Evolutionary conservation across 106 monocot genomes (phyloP), one percentile per base, ranked within the genome.

Genomic region (Ottelia alismoides): DNA sequence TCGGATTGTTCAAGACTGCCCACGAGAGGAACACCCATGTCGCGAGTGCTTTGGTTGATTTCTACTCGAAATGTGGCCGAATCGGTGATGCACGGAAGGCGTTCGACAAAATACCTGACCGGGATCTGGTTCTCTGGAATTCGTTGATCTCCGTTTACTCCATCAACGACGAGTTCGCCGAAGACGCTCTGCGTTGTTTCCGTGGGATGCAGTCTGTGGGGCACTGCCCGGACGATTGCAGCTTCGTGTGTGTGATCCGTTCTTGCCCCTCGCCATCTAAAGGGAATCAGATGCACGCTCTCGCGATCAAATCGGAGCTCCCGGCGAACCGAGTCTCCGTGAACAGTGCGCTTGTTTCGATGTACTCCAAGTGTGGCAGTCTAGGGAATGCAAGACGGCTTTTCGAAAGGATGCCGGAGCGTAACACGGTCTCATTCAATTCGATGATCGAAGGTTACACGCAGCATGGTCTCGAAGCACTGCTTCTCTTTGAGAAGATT

Each of bases 121-220:
- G 65, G 0, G 79, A 83, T 50, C 60, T 74, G 64, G 74, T 89
- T 16, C 47, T 83, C 10, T 89, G 83, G 83, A 79, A 78, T 22
- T 76, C 83, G 0, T 79, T 89, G 79, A 74, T 89, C 23, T 65
- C 79, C 2, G 88, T 73, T 0, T 89, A 62, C 52, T 73, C 83
- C 0, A 14, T 70, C 28, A 58, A 69, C 19, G 88, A 74, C 1
- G 68, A 70, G 46, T 66, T 52, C 25, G 71, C 63, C 9, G 77
- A 83, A 32, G 79, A 79, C 25, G 88, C 65, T 14, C 55, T 89
- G 0, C 9, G 31, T 1, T 83, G 68, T 31, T 83, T 83, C 43
- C 52, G 40, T 19, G 71, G 63, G 28, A 71, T 89, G 88, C 82
- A 74, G 54, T 62, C 68, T 30, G 52, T 31, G 6, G 88, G 88